Conservation (phyloP, 2,329 filamentous ascomycete genomes). For the Penicillium brasilianum region DNA sequence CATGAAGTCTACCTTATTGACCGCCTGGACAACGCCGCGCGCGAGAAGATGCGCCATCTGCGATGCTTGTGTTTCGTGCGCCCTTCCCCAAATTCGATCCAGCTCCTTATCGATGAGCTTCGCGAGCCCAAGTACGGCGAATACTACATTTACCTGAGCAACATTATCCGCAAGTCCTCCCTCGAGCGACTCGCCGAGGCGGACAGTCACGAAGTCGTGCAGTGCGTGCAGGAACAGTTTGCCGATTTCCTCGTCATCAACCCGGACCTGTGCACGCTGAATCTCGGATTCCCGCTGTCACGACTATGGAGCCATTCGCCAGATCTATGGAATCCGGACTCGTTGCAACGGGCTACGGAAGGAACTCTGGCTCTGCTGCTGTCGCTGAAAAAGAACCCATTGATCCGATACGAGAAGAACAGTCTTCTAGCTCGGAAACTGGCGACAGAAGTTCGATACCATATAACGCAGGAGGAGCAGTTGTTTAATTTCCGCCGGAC, state of each 20-base stretch:
- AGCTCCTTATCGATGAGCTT: slow-evolving; percentile 91
- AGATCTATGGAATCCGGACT: slow-evolving; percentile 89
- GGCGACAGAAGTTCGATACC: slow-evolving; percentile 88
- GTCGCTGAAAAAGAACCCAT: slow-evolving; percentile 92
- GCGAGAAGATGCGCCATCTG: slow-evolving; percentile 98
- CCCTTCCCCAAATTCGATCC: slow-evolving; percentile 89
- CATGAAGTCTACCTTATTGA: slow-evolving; percentile 99
- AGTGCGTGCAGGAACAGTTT: slow-evolving; percentile 91
- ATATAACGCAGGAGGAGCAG: slow-evolving; percentile 93
- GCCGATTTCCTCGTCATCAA: slow-evolving; percentile 96
- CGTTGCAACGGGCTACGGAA: slow-evolving; percentile 83
- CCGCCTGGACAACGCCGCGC: slow-evolving; percentile 82
- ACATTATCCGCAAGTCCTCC: slow-evolving; percentile 94
- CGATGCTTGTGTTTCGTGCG: slow-evolving; percentile 91
- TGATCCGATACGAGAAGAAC: slow-evolving; percentile 92
- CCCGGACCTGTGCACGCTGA: slow-evolving; percentile 85
- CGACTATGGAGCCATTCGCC: slow-evolving; percentile 80
- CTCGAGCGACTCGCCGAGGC: slow-evolving; percentile 93
- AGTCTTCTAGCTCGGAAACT: slow-evolving; percentile 90
- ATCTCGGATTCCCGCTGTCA: slow-evolving; percentile 72
- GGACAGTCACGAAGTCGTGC: slow-evolving; percentile 96
- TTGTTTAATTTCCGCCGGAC: slow-evolving; percentile 95
- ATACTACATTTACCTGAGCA: slow-evolving; percentile 97
- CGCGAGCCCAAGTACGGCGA: slow-evolving; percentile 96
- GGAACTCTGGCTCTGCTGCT: slow-evolving; percentile 83